A percentile compares a stretch with the other conserved stretches of the same genome.
These are phyloP conservation scores for Heteromeles arbutifolia DNA, from an alignment of 306 rosid species.

Conservation along the genomic window DNA sequence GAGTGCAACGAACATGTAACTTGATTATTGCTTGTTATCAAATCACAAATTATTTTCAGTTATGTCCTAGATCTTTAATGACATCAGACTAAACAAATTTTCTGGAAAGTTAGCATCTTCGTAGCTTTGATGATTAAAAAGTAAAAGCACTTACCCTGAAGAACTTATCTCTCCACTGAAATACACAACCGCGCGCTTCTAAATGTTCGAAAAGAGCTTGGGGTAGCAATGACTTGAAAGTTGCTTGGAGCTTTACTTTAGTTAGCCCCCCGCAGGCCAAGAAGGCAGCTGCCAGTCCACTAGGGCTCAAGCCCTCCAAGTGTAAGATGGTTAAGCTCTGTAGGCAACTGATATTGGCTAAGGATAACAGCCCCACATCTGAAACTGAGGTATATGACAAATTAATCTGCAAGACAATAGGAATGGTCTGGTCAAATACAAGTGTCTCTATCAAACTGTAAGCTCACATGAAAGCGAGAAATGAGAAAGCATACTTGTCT, in stretches of 20 bases:
- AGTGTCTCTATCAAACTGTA: neutral
- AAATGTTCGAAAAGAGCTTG: slow-evolving; percentile 54
- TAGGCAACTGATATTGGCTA: slow-evolving; percentile 79
- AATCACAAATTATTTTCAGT: neutral
- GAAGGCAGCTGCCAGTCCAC: slow-evolving; percentile 73
- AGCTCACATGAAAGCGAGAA: slow-evolving; percentile 9
- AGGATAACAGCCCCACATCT: slow-evolving; percentile 76
- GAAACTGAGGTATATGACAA: slow-evolving; percentile 77
- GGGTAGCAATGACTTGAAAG: slow-evolving; percentile 51
- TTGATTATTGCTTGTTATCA: neutral
- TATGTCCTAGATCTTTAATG: neutral
- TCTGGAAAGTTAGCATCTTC: neutral
- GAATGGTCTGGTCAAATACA: neutral
- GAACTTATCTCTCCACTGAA: slow-evolving; percentile 85
- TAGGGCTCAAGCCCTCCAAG: slow-evolving; percentile 57
- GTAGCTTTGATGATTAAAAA: neutral
- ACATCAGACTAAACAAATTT: neutral
- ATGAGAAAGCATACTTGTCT: slow-evolving; percentile 56
- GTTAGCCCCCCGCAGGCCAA: slow-evolving; percentile 63
- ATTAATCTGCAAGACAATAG: slow-evolving; percentile 67
- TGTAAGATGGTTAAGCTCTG: slow-evolving; percentile 74
- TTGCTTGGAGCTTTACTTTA: slow-evolving; percentile 81
- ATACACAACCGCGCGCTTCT: slow-evolving; percentile 75
- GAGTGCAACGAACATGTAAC: neutral
- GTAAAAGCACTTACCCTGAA: slow-evolving; percentile 49